Base-by-base conservation (phyloP, 768 basidiomycete species). In the Imleria badia region DNA sequence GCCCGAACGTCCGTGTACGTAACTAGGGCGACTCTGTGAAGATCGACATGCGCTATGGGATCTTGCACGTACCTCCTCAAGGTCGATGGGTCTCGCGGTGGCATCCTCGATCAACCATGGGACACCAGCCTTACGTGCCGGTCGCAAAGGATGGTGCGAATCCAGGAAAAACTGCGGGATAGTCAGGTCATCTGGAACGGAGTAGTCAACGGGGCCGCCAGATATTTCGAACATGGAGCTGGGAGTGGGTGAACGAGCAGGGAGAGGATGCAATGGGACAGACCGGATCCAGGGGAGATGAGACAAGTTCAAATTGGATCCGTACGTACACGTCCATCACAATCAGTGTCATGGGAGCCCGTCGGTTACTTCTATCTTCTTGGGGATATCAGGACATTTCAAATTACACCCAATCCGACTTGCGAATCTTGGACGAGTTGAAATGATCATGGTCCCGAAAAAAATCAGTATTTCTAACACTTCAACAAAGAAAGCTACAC, bases 111-210 rank as follows among this genome's bases (percentile, higher is more conserved):
- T 78, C 49, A 88, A 72, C 77, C 80, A 86, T 9, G 85, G 83
- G 8, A 69, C 62, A 34, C 73, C 71, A 1, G 68, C 56, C 20
- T 75, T 76, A 47, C 84, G 73, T 11, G 61, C n/a, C 0, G 85
- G 85, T 38, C 79, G 65, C 9, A 73, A 48, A 9, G 75, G 68
- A 40, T 79, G 72, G 22, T 70, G 65, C 22, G 63, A 66, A 48
- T 81, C 78, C 17, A 88, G 74, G 42, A 88, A 74, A 64, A 88
- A 88, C 67, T 88, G 87, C 8, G 86, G 80, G 10, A 88, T 73
- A 20, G 80, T 81, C 38, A 87, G 69, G 68, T 87, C 66, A 60
- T 87, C 84, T 15, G 86, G 86, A 49, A 86, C 81, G 36, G 61
- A 60, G 48, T 73, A 72, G 44, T 78, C 62, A 13, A 70, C 51